Evolutionary conservation across 345 rosid genomes (phyloP).

Genomic region (Combretum micranthum): DNA sequence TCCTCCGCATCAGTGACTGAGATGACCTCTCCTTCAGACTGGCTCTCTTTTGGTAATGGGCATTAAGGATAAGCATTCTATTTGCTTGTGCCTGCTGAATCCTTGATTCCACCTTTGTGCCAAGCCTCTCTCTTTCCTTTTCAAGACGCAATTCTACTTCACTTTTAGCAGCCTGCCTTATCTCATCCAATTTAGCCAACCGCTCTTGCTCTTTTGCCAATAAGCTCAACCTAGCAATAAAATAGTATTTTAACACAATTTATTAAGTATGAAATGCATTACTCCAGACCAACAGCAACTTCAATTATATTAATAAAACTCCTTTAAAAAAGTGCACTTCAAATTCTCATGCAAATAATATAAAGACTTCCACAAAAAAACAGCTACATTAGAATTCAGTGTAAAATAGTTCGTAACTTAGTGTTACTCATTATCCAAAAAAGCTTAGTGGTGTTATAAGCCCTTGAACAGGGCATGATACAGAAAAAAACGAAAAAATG

Average conservation of each 20-base stretch:
- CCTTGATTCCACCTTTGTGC: slow-evolving; percentile 66
- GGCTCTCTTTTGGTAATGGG: slow-evolving; percentile 64
- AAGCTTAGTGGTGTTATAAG: too few species aligned
- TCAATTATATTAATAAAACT: too few species aligned
- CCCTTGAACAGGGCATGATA: too few species aligned
- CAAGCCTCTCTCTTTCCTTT: slow-evolving; percentile 81
- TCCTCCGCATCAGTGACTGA: slow-evolving; percentile 68
- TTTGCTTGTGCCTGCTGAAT: slow-evolving; percentile 89
- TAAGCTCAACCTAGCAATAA: slow-evolving; percentile 51
- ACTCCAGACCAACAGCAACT: too few species aligned
- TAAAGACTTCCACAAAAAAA: too few species aligned
- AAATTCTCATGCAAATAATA: too few species aligned
- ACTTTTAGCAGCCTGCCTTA: slow-evolving; percentile 85
- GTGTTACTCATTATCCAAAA: too few species aligned
- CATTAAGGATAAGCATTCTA: slow-evolving; percentile 78
- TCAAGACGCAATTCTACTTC: slow-evolving; percentile 67
- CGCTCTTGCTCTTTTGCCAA: slow-evolving; percentile 80
- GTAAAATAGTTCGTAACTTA: too few species aligned
- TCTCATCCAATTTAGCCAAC: slow-evolving; percentile 73
- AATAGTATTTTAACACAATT: neutral
- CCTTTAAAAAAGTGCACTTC: too few species aligned
- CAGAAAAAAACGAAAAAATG: too few species aligned
- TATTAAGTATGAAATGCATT: neutral
- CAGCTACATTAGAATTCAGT: too few species aligned
- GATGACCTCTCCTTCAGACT: slow-evolving; percentile 73